Evolutionary conservation across 345 rosid species (phyloP).

Genomic region (Trapa bicornis): DNA sequence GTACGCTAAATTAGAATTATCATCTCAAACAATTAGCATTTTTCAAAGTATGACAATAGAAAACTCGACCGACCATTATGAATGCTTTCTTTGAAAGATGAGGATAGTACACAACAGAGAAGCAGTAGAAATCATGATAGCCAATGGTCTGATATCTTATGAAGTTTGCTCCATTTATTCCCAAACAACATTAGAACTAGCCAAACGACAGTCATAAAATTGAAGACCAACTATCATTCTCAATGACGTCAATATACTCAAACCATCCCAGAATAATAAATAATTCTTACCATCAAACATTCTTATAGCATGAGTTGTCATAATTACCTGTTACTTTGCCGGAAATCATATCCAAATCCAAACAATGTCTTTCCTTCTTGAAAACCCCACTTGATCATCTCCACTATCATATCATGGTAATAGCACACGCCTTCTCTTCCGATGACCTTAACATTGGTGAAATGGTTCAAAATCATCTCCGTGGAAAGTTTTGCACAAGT

Average conservation of each 20-base stretch:
- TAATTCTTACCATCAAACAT: not conserved
- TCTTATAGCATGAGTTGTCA: not conserved
- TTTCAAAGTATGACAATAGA: too few relatives aligned
- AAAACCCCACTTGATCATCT: constrained; percentile 92
- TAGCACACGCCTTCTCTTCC: constrained; percentile 77
- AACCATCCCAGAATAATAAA: not conserved
- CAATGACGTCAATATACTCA: not conserved
- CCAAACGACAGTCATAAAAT: not conserved
- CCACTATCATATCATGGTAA: constrained; percentile 91
- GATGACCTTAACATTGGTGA: constrained; percentile 37
- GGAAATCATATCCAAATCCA: constrained; percentile 94
- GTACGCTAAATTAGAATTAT: too few relatives aligned
- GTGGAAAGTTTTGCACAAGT: not conserved
- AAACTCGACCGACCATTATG: too few relatives aligned
- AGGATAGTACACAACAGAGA: too few relatives aligned
- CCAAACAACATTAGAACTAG: not conserved
- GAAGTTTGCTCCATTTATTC: not conserved
- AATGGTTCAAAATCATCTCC: not conserved
- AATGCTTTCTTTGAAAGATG: too few relatives aligned
- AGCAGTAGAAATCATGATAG: too few relatives aligned
- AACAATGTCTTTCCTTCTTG: constrained; percentile 89
- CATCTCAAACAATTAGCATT: too few relatives aligned
- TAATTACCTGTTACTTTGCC: constrained; percentile 85
- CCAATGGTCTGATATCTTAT: not conserved
- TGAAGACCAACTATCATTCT: not conserved